Evolutionary conservation across 2,329 filamentous ascomycete species (phyloP).

Genomic region (Calonectria pseudoreteaudii): DNA sequence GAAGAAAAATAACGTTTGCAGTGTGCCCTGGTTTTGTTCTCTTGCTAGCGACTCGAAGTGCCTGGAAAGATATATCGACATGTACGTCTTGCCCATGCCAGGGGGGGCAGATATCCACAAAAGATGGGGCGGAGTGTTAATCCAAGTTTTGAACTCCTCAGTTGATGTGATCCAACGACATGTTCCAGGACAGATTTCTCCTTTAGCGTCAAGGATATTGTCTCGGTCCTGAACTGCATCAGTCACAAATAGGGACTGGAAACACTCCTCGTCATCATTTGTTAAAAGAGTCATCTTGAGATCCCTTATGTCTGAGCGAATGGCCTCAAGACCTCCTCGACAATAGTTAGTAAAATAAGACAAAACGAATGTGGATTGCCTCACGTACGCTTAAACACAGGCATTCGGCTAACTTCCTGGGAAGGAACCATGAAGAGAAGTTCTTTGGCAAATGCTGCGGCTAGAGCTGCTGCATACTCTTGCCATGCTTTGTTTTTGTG

Average conservation of each 20-base stretch:
- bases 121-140: background rate
- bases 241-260: background rate
- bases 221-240: background rate
- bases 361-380: too few relatives aligned
- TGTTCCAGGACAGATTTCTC: background rate
- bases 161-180: background rate
- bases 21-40: background rate
- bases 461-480: background rate
- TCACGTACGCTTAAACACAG: too few relatives aligned
- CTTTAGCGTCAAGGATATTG: background rate
- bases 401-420: too few relatives aligned
- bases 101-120: background rate
- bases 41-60: background rate
- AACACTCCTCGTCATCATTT: background rate
- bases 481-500: background rate
- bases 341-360: too few relatives aligned
- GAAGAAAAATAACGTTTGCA: conserved; percentile 23
- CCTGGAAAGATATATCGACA: background rate
- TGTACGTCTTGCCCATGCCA: background rate
- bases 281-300: too few relatives aligned
- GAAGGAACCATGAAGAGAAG: too few relatives aligned
- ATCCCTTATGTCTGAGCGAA: too few relatives aligned
- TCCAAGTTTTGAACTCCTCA: background rate
- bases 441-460: background rate
- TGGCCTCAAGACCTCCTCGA: too few relatives aligned